These are phyloP conservation scores for Fusarium tricinctum DNA, from an alignment of 2,329 filamentous ascomycete genomes.

Conservation along the genomic window DNA sequence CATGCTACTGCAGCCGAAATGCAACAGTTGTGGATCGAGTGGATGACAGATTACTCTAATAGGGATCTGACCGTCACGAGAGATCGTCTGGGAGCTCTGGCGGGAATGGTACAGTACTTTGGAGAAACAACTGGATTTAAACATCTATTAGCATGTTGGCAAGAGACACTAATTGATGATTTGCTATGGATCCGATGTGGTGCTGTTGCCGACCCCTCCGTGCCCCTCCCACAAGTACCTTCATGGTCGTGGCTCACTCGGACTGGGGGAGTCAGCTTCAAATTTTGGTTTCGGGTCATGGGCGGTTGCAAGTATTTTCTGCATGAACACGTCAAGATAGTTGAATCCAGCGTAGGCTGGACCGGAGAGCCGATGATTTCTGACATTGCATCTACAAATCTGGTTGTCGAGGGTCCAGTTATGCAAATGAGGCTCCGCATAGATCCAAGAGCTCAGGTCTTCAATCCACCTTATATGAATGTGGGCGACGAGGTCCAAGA, in stretches of 20 bases:
- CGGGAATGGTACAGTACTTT: constrained; percentile 17
- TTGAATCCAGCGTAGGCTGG: background rate
- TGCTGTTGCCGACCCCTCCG: background rate
- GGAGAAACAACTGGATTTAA: background rate
- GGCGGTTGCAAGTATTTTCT: background rate
- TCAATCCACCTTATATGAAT: constrained; percentile 1
- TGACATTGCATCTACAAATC: background rate
- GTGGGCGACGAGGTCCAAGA: background rate
- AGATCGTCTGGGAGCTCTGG: constrained; percentile 7
- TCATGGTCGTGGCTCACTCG: constrained; percentile 32
- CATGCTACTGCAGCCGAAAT: background rate
- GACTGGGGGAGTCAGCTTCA: background rate
- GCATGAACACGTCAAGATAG: background rate
- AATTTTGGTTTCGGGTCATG: background rate
- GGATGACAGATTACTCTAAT: constrained; percentile 21
- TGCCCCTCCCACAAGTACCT: background rate
- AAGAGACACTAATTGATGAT: constrained; percentile 5
- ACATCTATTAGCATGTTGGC: constrained; percentile 14
- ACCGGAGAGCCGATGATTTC: constrained; percentile 7
- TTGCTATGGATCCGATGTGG: constrained; percentile 12
- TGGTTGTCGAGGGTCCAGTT: background rate
- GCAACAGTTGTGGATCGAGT: constrained; percentile 8
- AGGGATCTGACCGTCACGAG: constrained; percentile 6
- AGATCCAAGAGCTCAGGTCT: background rate
- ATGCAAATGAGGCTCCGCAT: constrained; percentile 1